A percentile compares a stretch with the other conserved stretches of the same genome.
Conservation (phyloP, 306 rosid species). For the Pterocarpus macrocarpus region DNA sequence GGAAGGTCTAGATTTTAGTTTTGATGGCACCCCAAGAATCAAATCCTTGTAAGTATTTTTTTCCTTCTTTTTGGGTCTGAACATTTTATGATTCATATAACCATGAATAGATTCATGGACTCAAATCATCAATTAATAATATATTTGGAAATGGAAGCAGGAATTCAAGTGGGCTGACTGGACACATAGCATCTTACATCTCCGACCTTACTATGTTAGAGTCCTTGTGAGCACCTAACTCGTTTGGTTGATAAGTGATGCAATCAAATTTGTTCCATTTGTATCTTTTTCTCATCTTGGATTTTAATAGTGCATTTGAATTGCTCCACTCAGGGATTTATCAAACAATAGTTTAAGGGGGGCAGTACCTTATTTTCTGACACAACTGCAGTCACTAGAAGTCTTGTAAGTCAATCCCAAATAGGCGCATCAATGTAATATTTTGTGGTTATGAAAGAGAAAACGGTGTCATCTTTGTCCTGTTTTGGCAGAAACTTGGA, state of each 20-base stretch:
- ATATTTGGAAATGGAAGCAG: conserved; percentile 36
- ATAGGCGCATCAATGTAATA: not conserved
- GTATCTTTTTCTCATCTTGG: not conserved
- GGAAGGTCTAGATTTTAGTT: conserved; percentile 64
- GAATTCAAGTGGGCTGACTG: conserved; percentile 49
- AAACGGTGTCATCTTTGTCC: not conserved
- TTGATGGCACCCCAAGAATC: conserved; percentile 53
- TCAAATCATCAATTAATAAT: not conserved
- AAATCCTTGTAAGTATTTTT: conserved; percentile 54
- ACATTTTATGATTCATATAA: not conserved
- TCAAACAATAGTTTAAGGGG: conserved; percentile 54
- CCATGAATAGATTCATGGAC: conserved; percentile 1
- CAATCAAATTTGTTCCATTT: too few species aligned
- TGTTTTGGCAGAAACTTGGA: conserved; percentile 53
- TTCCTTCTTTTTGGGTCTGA: too few species aligned
- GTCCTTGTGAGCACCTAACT: conserved; percentile 47
- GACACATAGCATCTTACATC: conserved; percentile 44
- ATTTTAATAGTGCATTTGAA: not conserved
- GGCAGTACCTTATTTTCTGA: conserved; percentile 30
- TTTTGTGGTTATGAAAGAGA: too few species aligned
- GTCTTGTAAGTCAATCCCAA: conserved; percentile 48
- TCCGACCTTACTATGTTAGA: conserved; percentile 45
- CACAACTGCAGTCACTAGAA: conserved; percentile 33
- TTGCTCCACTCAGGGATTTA: conserved; percentile 48
- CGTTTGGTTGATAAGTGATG: not conserved